Base-by-base conservation (phyloP, 2,329 filamentous ascomycete genomes). In the Colletotrichum limetticola region DNA sequence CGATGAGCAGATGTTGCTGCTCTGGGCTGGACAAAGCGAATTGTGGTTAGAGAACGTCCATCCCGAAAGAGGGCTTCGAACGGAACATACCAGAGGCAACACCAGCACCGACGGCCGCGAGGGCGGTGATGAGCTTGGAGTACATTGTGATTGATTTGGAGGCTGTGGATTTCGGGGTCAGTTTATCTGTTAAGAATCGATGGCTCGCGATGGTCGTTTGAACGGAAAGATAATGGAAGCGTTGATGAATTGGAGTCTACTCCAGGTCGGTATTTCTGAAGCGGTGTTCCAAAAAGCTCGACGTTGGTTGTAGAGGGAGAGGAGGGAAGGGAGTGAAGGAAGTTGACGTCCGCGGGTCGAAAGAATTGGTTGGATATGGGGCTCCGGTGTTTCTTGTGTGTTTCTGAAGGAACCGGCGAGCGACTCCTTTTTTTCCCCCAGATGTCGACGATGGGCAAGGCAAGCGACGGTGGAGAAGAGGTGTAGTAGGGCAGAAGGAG, bases 71-170 rank as follows among this genome's bases (percentile, higher is more conserved):
- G 53, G 76, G 81, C n/a, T 3, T 67, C 84, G 76, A 77, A 81
- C 79, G 64, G 83, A 5, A 78, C 85, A 76, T 79, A 88, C 86
- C 86, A 66, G 85, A 84, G 42, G 81, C 84, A 61, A 86, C 76
- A 74, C 82, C 77, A 63, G 79, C 78, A 66, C 82, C 79, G 60
- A 87, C 71, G 63, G 85, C 86, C 83, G 84, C 79, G 70, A 84
- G 77, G 79, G 85, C 86, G 75, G 86, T 82, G 68, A 87, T 78
- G 74, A 68, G 77, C 84, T 82, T 79, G 83, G 81, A 84, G 81
- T 82, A 83, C 86, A 88, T 88, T 78, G 78, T 87, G 83, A 78
- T 77, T 73, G 72, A 61, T 70, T 52, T 64, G 66, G 19, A 37
- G 37, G 65, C 72, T 65, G 55, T 30, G 14, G 9, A 11, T 28